A percentile compares a stretch with the other conserved stretches of the same genome.
Evolutionary conservation across 768 basidiomycete species (phyloP).

Genomic region (Rhodotorula paludigena): DNA sequence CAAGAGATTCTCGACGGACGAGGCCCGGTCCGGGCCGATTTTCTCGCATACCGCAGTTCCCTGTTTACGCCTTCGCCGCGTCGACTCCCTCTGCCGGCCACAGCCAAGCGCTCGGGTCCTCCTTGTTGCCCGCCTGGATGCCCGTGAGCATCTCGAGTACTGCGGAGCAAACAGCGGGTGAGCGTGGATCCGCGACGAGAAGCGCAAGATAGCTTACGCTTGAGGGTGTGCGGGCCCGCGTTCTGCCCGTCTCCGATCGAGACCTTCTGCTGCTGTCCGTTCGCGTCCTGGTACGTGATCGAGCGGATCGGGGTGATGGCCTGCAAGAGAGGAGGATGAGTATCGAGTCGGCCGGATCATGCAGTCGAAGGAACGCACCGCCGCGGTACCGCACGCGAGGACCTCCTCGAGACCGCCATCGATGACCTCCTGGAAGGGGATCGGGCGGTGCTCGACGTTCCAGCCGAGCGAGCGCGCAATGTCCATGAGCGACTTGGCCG

Average conservation of each 20-base stretch:
- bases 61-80: conserved; percentile 9
- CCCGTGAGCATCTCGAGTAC: conserved; percentile 39
- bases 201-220: conserved; percentile 13
- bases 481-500: conserved; percentile 39
- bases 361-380: conserved; percentile 18
- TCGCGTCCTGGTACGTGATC: conserved; percentile 36
- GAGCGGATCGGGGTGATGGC: conserved; percentile 42
- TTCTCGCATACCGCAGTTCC: background rate
- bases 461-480: conserved; percentile 41
- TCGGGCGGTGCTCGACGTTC: conserved; percentile 36
- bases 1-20: too few relatives aligned
- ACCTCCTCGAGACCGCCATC: conserved; percentile 40
- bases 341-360: too few relatives aligned
- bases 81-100: conserved; percentile 40
- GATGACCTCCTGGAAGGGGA: conserved; percentile 40
- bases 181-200: background rate
- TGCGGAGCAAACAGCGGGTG: background rate
- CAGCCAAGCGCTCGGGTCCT: conserved; percentile 28
- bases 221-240: conserved; percentile 38
- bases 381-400: conserved; percentile 42
- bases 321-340: background rate
- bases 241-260: conserved; percentile 41
- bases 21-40: too few relatives aligned
- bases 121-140: conserved; percentile 37
- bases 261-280: conserved; percentile 30